Conservation (phyloP, 2,329 filamentous ascomycete genomes). For the Chaetomiaceae sp. region DNA sequence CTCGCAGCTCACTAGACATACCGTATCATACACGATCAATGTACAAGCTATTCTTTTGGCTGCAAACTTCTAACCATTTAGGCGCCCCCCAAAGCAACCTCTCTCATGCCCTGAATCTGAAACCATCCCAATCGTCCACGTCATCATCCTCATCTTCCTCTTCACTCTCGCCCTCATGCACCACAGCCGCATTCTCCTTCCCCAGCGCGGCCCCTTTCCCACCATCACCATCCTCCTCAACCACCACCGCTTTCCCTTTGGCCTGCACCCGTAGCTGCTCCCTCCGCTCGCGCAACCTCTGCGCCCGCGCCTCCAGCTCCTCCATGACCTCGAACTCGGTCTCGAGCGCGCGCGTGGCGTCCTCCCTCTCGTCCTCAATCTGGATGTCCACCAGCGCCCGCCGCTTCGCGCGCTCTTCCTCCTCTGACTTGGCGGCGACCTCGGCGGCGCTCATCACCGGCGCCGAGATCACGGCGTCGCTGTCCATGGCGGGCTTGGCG, state of each 20-base stretch:
- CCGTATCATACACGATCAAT: too few species aligned
- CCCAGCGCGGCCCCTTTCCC: constrained; percentile 23
- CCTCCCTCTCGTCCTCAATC: constrained; percentile 64
- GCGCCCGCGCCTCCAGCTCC: constrained; percentile 65
- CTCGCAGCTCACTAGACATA: too few species aligned
- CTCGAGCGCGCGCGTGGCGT: constrained; percentile 65
- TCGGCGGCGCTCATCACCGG: constrained; percentile 61
- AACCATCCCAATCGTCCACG: constrained; percentile 55
- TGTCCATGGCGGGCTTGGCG: constrained; percentile 15
- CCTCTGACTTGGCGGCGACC: constrained; percentile 45
- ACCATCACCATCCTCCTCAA: constrained; percentile 23
- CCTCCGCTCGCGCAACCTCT: constrained; percentile 61
- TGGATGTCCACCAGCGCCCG: constrained; percentile 51
- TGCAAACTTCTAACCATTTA: too few species aligned
- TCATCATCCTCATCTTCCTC: constrained; percentile 41
- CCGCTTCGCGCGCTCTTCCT: constrained; percentile 44
- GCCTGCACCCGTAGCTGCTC: constrained; percentile 50
- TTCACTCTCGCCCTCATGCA: constrained; percentile 33
- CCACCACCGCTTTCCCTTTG: constrained; percentile 19
- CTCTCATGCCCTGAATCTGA: constrained; percentile 40
- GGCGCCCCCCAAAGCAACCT: too few species aligned
- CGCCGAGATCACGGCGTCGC: constrained; percentile 59
- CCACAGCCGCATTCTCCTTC: constrained; percentile 27
- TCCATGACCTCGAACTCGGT: constrained; percentile 81
- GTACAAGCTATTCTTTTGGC: too few species aligned